Evolutionary conservation across 805 yeast species (phyloP), one percentile per base, ranked within the genome.

Genomic region (Ogataea methylovora): DNA sequence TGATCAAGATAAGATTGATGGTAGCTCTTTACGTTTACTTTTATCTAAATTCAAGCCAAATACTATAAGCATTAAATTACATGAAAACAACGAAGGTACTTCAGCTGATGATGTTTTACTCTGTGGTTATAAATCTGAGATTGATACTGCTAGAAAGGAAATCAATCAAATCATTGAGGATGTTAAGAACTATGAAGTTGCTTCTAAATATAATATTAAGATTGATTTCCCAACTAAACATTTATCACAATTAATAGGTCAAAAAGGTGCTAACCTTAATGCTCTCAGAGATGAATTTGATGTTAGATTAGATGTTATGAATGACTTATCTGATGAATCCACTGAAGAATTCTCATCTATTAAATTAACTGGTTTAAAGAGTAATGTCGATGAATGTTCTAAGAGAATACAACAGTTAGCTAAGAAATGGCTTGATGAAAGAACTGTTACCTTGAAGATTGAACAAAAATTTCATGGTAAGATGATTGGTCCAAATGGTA

Each of bases 161-260:
- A 66, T 87, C 26, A 64, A 61, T 23, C 59, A 65, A 30, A 63
- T 76, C 10, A 61, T 83, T 38, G 72, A 69, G 20, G 72, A 67
- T 35, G 58, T 67, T 24, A 54, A 61, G 36, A 60, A 60, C 39
- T 59, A 57, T 37, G 65, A 58, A 33, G 46, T 45, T 36, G 65
- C 65, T 9, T 58, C 61, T 10, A 60, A 60, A 24, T 67, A 67
- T 58, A 48, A 52, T 37, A 53, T 70, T 13, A 61, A 72, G 14
- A 58, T 80, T 34, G 67, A 65, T 21, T 77, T 86, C 52, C 94
- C 96, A 41, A 58, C 76, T 2, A 61, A 67, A 33, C 73, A 76
- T 31, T 63, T 90, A 39, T 71, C 92, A 20, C 78, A 92, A 60
- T 67, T 94, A 35, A 86, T 92, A 57, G 99, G 99, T 45, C 83